These are phyloP conservation scores for Rhodomyrtus psidioides DNA, from an alignment of 441 rosid species.

Conservation along the genomic window DNA sequence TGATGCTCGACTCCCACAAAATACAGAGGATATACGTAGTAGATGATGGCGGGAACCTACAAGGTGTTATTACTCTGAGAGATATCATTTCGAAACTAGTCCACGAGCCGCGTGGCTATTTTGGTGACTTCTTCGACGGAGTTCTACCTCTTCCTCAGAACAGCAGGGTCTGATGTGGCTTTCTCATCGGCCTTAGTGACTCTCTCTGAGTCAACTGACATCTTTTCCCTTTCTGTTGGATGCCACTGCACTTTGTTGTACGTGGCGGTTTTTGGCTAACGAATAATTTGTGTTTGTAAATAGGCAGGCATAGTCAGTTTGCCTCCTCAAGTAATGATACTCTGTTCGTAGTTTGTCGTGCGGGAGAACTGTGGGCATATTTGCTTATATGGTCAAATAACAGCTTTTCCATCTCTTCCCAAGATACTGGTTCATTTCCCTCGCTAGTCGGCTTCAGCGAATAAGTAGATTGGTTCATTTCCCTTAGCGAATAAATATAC, in stretches of 20 bases:
- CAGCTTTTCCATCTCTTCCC: background rate
- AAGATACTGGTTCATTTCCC: background rate
- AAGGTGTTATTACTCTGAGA: conserved; percentile 85
- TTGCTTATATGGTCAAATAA: background rate
- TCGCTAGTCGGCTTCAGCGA: background rate
- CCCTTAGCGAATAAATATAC: background rate
- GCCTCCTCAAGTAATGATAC: background rate
- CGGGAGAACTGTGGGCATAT: background rate
- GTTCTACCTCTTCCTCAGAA: conserved; percentile 67
- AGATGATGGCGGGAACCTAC: conserved; percentile 69
- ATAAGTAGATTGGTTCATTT: background rate
- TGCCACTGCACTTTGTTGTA: background rate
- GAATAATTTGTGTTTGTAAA: conserved; percentile 1
- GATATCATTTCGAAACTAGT: conserved; percentile 91
- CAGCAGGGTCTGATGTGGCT: conserved; percentile 54
- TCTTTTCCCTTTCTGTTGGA: background rate
- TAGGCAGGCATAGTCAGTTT: conserved; percentile 13
- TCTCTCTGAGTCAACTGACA: background rate
- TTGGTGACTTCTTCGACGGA: conserved; percentile 96
- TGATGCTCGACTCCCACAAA: conserved; percentile 56
- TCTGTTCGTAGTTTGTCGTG: background rate
- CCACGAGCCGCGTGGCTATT: conserved; percentile 89
- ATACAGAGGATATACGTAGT: conserved; percentile 76
- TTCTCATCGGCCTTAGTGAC: background rate
- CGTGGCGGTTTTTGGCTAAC: background rate